phyloP scores from a whole-genome alignment of 768 basidiomycete genomes.

The Macrocybe gigantea region DNA sequence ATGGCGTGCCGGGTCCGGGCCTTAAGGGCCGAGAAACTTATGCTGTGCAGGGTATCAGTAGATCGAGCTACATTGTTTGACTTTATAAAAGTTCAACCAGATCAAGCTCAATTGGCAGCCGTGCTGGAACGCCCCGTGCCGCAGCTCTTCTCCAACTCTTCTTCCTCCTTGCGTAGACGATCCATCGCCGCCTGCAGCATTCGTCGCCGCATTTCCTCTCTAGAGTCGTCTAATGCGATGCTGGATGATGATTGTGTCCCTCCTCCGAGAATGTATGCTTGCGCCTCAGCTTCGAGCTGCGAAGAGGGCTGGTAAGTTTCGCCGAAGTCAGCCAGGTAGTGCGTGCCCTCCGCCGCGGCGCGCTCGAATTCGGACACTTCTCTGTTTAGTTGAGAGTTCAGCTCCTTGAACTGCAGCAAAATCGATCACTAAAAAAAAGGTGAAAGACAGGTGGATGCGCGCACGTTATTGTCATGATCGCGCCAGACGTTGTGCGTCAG shows the following conservation, averaged over 20 bases:
- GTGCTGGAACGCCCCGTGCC: slow-evolving; percentile 34
- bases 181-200: slow-evolving; percentile 56
- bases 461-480: slow-evolving; percentile 67
- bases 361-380: slow-evolving; percentile 69
- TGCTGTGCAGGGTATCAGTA: no score
- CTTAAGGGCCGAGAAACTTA: no score
- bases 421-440: background rate
- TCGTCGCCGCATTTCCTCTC: slow-evolving; percentile 50
- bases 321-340: slow-evolving; percentile 36
- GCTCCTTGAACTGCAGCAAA: slow-evolving; percentile 57
- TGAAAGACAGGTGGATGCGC: slow-evolving; percentile 15
- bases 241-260: slow-evolving; percentile 23
- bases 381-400: slow-evolving; percentile 69
- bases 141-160: slow-evolving; percentile 67
- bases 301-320: slow-evolving; percentile 49
- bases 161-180: slow-evolving; percentile 58
- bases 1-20: no score
- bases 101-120: no score
- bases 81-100: no score
- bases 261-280: slow-evolving; percentile 39
- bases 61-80: no score
- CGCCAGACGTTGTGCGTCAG: slow-evolving; percentile 71
- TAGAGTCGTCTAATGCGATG: slow-evolving; percentile 30
- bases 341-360: slow-evolving; percentile 44
- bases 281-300: slow-evolving; percentile 52